A percentile compares a stretch with the other conserved stretches of the same genome.
Conservation (phyloP, 805 yeast species). For the Saccharomycopsis sp. region DNA sequence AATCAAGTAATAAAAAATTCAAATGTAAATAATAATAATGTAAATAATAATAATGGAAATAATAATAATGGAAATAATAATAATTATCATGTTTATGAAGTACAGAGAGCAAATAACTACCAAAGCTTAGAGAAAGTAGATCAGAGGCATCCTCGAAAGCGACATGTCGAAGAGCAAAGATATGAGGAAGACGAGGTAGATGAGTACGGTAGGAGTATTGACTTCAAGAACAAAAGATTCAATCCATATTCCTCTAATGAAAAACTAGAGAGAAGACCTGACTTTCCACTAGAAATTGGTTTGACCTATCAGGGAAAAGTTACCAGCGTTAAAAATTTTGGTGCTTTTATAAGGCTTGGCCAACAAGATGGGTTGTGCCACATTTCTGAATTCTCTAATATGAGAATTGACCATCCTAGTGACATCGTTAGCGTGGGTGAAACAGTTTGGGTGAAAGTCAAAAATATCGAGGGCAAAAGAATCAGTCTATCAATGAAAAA, state of each 20-base stretch:
- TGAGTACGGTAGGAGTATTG: constrained; percentile 12
- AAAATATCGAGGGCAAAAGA: constrained; percentile 33
- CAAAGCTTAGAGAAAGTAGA: too few species aligned
- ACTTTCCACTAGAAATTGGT: constrained; percentile 26
- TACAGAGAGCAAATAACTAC: too few species aligned
- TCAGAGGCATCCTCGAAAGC: too few species aligned
- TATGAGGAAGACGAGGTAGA: constrained; percentile 5
- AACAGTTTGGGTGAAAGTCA: constrained; percentile 57
- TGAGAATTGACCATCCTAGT: constrained; percentile 47
- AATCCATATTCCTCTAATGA: not conserved
- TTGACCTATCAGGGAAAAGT: constrained; percentile 57
- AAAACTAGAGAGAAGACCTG: not conserved
- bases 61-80: not conserved
- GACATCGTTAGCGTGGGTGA: constrained; percentile 54
- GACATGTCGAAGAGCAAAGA: too few species aligned
- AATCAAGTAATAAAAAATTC: too few species aligned
- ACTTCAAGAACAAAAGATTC: not conserved
- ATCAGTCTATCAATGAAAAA: constrained; percentile 63
- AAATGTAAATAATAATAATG: not conserved
- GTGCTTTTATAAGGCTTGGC: constrained; percentile 63
- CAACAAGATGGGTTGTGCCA: constrained; percentile 64
- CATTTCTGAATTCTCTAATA: constrained; percentile 55
- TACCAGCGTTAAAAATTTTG: constrained; percentile 54
- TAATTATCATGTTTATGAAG: too few species aligned
- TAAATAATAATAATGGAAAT: constrained; percentile 23